A percentile compares a stretch with the other conserved stretches of the same genome.
phyloP scores from a whole-genome alignment of 306 rosid genomes.

The Cicer pinnatifidum region DNA sequence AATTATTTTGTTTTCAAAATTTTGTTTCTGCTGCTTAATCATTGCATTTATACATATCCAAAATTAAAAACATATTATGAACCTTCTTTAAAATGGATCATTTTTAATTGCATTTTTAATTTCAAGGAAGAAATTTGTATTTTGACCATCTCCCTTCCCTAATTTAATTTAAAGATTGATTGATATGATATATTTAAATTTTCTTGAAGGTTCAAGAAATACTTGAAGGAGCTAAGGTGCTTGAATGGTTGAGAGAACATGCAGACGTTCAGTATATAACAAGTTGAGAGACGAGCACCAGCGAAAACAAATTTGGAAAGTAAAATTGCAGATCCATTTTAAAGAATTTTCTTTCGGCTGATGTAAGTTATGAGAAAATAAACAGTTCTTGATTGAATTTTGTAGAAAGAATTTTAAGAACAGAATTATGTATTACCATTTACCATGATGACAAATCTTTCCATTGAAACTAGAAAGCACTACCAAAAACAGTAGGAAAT shows the following conservation, averaged over 20 bases:
- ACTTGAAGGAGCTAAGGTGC: slow-evolving; percentile 97
- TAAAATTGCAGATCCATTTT: slow-evolving; percentile 32
- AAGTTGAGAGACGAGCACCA: slow-evolving; percentile 46
- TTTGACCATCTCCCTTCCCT: slow-evolving; percentile 1
- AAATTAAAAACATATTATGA: slow-evolving; percentile 13
- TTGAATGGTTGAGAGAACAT: slow-evolving; percentile 92
- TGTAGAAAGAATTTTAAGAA: slow-evolving; percentile 36
- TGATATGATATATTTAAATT: slow-evolving; percentile 23
- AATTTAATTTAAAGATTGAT: slow-evolving; percentile 6
- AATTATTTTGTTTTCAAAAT: slow-evolving; percentile 3
- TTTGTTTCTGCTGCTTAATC: slow-evolving; percentile 22
- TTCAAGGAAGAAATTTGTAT: slow-evolving; percentile 6
- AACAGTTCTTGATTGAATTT: slow-evolving; percentile 39
- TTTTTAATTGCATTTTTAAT: background rate
- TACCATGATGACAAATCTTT: background rate
- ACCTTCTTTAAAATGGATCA: slow-evolving; percentile 30
- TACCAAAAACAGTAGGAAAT: slow-evolving; percentile 11
- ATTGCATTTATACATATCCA: slow-evolving; percentile 30
- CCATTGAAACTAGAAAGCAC: slow-evolving; percentile 4
- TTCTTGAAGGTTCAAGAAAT: slow-evolving; percentile 86
- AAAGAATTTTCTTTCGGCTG: slow-evolving; percentile 45
- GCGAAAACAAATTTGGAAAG: slow-evolving; percentile 32
- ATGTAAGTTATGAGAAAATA: slow-evolving; percentile 40
- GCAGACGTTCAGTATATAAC: slow-evolving; percentile 73
- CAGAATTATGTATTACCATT: background rate